These are phyloP conservation scores for Nidularia pulvinata DNA, from an alignment of 768 basidiomycete genomes.

Conservation along the genomic window DNA sequence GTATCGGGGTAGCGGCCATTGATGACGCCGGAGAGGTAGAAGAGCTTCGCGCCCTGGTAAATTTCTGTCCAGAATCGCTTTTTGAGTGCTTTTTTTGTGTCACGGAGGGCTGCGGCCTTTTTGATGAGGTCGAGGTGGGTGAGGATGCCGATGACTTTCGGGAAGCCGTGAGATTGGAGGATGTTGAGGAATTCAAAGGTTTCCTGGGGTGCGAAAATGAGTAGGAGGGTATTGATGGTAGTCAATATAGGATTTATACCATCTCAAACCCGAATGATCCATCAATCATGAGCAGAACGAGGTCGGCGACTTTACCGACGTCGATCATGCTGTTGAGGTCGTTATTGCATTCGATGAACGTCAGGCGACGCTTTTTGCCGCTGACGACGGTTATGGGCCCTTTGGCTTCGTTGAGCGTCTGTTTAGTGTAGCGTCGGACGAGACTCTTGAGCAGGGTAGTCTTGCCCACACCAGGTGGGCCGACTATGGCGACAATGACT, in stretches of 20 bases:
- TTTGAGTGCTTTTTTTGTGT: conserved; percentile 93
- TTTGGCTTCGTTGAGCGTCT: conserved; percentile 84
- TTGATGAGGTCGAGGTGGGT: conserved; percentile 98
- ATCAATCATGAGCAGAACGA: conserved; percentile 97
- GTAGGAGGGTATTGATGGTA: background rate
- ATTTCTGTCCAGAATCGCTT: conserved; percentile 99
- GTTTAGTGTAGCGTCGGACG: conserved; percentile 91
- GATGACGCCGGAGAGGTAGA: conserved; percentile 95
- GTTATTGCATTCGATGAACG: conserved; percentile 97
- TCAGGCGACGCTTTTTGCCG: conserved; percentile 92
- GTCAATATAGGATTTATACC: conserved; percentile 47
- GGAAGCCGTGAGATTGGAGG: conserved; percentile 96
- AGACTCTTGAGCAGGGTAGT: conserved; percentile 92
- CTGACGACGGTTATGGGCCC: conserved; percentile 95
- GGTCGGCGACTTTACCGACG: conserved; percentile 94
- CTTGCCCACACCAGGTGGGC: conserved; percentile 97
- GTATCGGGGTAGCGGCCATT: conserved; percentile 98
- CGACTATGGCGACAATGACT: conserved; percentile 92
- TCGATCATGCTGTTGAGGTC: conserved; percentile 99
- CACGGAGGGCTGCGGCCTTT: conserved; percentile 81
- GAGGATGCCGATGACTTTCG: conserved; percentile 96
- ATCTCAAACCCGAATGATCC: conserved; percentile 99
- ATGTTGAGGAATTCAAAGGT: conserved; percentile 99
- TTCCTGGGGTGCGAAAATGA: conserved; percentile 55
- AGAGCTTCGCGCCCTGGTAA: conserved; percentile 97